These are phyloP conservation scores for Nicotiana benthamiana DNA, from an alignment of 257 asterid species.

Conservation along the genomic window DNA sequence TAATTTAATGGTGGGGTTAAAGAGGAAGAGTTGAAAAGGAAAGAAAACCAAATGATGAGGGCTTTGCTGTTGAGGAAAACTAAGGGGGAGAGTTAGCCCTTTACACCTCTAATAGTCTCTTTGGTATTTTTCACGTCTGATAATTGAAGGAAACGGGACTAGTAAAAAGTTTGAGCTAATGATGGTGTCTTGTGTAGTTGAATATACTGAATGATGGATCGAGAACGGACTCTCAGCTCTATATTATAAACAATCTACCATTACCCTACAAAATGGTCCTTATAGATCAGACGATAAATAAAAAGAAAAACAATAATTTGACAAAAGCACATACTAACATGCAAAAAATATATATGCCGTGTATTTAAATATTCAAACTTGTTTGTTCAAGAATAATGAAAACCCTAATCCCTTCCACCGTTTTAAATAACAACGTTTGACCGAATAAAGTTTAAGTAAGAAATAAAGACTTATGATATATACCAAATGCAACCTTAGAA, in stretches of 20 bases:
- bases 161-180: slow-evolving; percentile 28
- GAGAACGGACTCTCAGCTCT: slow-evolving; percentile 6
- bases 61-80: slow-evolving; percentile 8
- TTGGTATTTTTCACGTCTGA: slow-evolving; percentile 4
- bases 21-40: slow-evolving; percentile 1
- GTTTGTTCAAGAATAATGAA: not conserved
- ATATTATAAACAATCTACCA: not conserved
- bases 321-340: not conserved
- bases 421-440: too few species aligned
- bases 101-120: not conserved
- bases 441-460: too few species aligned
- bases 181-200: slow-evolving; percentile 49
- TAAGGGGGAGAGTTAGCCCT: not conserved
- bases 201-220: slow-evolving; percentile 28
- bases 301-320: not conserved
- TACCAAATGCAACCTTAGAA: too few species aligned
- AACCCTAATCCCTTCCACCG: too few species aligned
- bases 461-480: too few species aligned
- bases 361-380: not conserved
- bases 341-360: too few species aligned
- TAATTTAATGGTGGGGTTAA: slow-evolving; percentile 1
- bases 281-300: not conserved
- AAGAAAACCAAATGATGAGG: slow-evolving; percentile 23
- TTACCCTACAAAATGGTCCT: slow-evolving; percentile 3
- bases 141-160: slow-evolving; percentile 30